Conservation (phyloP, 495 filamentous ascomycete species). For the Aspergillus bridgeri region DNA sequence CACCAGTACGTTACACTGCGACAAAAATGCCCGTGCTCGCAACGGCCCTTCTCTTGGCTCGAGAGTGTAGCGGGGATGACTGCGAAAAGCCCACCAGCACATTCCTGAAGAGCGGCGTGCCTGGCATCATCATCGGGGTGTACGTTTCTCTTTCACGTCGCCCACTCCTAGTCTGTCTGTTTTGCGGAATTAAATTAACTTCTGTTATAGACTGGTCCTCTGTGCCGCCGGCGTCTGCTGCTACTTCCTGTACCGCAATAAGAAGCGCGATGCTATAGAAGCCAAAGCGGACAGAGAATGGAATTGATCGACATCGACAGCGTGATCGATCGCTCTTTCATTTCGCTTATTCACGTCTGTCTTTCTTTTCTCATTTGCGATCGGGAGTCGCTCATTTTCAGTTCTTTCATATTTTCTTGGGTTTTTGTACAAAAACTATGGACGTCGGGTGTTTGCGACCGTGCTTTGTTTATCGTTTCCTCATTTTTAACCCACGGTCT, state of each 20-base stretch:
- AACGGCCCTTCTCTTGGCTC: constrained; percentile 3
- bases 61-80: background rate
- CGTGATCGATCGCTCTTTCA: background rate
- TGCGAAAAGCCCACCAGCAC: constrained; percentile 15
- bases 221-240: constrained; percentile 7
- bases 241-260: constrained; percentile 16
- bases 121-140: constrained; percentile 17
- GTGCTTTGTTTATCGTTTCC: background rate
- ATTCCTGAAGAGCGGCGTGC: constrained; percentile 17
- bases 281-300: constrained; percentile 8
- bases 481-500: background rate
- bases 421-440: background rate
- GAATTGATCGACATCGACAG: constrained; percentile 13
- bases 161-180: background rate
- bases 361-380: background rate
- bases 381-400: no score
- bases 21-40: background rate
- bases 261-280: constrained; percentile 13
- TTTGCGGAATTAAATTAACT: background rate
- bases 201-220: constrained; percentile 10
- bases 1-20: background rate
- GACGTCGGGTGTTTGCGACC: background rate
- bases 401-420: background rate
- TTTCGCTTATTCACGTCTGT: no score
- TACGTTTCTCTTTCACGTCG: constrained; percentile 2